A percentile compares a stretch with the other conserved stretches of the same genome.
phyloP scores from a whole-genome alignment of 1,139 yeast genomes.

The Sugiyamaella sp. region DNA sequence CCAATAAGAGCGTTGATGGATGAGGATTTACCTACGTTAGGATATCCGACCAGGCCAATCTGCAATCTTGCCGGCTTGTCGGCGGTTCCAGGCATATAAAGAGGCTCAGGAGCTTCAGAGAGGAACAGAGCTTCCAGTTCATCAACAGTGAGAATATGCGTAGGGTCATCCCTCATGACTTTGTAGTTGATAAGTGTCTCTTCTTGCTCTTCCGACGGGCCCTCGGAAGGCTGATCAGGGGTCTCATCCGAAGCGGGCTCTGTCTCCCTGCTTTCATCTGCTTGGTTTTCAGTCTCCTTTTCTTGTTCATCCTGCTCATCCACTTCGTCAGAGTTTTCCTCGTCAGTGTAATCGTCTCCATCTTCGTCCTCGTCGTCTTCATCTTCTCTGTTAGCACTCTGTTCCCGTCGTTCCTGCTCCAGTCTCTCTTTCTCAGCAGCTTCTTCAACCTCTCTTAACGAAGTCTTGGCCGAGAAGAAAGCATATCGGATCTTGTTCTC shows the following conservation, averaged over 20 bases:
- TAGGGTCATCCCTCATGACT: constrained; percentile 50
- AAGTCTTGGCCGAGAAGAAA: constrained; percentile 88
- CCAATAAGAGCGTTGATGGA: constrained; percentile 96
- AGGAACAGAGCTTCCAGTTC: constrained; percentile 83
- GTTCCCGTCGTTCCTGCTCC: constrained; percentile 27
- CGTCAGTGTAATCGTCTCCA: constrained; percentile 32
- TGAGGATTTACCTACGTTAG: constrained; percentile 93
- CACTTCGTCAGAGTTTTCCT: constrained; percentile 29
- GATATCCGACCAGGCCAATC: constrained; percentile 93
- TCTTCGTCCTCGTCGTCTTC: constrained; percentile 21
- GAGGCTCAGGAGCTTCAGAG: constrained; percentile 68
- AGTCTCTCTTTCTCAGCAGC: constrained; percentile 28
- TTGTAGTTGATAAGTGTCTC: constrained; percentile 9
- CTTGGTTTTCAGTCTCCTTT: constrained; percentile 30
- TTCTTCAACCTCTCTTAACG: constrained; percentile 42
- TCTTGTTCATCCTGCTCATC: constrained; percentile 20
- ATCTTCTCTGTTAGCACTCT: constrained; percentile 29
- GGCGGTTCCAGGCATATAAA: constrained; percentile 51
- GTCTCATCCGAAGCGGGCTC: not conserved
- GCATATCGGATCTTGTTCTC: constrained; percentile 75
- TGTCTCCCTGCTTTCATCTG: constrained; percentile 8
- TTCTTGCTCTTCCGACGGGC: constrained; percentile 5
- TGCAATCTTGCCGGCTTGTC: constrained; percentile 53
- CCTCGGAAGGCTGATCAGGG: not conserved
- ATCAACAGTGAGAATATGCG: constrained; percentile 75